Percentiles rank a stretch among this genome's conserved stretches.
phyloP scores from a whole-genome alignment of 257 asterid species.

The Ballota nigra region DNA sequence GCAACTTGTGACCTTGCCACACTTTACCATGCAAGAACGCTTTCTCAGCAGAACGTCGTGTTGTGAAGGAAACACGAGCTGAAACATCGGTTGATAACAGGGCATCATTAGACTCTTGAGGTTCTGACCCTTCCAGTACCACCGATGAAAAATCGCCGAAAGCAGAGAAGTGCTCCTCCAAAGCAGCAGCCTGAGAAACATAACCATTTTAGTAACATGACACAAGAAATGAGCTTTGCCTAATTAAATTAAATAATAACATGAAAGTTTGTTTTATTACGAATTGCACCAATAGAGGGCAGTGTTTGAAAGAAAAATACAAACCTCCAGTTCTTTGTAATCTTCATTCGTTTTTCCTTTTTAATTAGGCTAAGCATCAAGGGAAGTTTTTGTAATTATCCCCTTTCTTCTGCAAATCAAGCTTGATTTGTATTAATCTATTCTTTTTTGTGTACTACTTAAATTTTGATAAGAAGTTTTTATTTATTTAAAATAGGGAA shows the following conservation, averaged over 20 bases:
- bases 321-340: neutral
- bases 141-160: conserved; percentile 75
- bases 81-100: conserved; percentile 42
- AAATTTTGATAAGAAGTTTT: neutral
- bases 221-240: neutral
- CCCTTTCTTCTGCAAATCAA: neutral
- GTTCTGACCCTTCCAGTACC: conserved; percentile 61
- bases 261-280: neutral
- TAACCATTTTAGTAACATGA: neutral
- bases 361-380: neutral
- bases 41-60: conserved; percentile 79
- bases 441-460: neutral
- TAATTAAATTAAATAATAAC: no score
- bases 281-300: neutral
- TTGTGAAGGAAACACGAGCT: conserved; percentile 65
- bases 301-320: neutral
- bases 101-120: conserved; percentile 38
- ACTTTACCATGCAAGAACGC: conserved; percentile 79
- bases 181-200: conserved; percentile 52
- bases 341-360: neutral
- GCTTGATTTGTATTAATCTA: neutral
- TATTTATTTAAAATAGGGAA: neutral
- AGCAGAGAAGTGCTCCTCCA: conserved; percentile 78
- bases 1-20: conserved; percentile 81
- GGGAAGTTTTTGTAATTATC: neutral